A percentile compares a stretch with the other conserved stretches of the same genome.
Conservation (phyloP, 179 eudicot species). For the Camellia oleifera region DNA sequence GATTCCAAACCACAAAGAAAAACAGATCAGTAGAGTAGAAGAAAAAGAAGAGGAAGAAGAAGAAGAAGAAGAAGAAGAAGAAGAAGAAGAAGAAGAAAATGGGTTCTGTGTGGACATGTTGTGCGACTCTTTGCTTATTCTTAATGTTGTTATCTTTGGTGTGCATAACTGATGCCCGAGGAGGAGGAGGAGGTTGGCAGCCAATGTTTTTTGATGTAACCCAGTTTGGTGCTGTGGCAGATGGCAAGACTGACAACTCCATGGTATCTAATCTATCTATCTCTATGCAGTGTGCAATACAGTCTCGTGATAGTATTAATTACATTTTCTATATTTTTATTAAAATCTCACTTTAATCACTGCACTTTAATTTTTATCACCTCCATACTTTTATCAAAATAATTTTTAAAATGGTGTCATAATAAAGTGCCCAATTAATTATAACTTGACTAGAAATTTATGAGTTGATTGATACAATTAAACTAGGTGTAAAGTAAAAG, state of each 20-base stretch:
- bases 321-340: background rate
- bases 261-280: background rate
- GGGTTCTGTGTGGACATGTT: background rate
- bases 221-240: constrained; percentile 9
- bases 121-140: background rate
- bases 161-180: background rate
- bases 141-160: background rate
- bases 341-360: background rate
- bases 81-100: background rate
- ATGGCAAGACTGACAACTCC: constrained; percentile 12
- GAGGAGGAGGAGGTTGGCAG: background rate
- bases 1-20: background rate
- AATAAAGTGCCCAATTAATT: too few relatives aligned
- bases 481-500: too few relatives aligned
- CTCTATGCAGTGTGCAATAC: too few relatives aligned
- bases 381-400: too few relatives aligned
- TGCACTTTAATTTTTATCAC: too few relatives aligned
- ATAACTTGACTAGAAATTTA: too few relatives aligned
- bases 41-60: background rate
- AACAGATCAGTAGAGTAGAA: background rate
- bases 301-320: background rate
- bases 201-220: background rate
- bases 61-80: too few relatives aligned
- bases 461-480: too few relatives aligned
- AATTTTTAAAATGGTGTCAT: too few relatives aligned